Conservation (phyloP, 192 early-diverging fungal species). For the Chytriomyces confervae region DNA sequence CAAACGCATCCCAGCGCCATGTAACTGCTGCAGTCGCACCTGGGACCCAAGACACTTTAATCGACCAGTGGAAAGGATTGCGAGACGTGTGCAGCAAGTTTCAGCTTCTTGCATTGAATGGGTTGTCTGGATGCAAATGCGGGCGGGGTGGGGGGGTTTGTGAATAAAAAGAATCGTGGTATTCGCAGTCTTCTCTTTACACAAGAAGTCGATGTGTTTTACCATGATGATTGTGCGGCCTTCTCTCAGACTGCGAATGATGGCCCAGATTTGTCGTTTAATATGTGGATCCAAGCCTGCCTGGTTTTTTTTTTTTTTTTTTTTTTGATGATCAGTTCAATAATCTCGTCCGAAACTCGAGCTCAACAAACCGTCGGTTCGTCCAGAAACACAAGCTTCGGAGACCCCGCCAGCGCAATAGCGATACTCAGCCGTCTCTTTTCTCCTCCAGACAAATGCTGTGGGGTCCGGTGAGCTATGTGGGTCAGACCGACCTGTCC, state of each 20-base stretch:
- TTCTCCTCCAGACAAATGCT: conserved; percentile 76
- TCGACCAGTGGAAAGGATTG: conserved; percentile 78
- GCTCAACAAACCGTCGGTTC: conserved; percentile 66
- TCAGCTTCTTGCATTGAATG: conserved; percentile 85
- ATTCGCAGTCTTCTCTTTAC: neutral
- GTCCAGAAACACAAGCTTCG: conserved; percentile 76
- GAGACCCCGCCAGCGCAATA: conserved; percentile 73
- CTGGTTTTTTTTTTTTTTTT: neutral
- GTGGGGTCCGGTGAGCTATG: conserved; percentile 61
- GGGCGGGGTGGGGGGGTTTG: neutral
- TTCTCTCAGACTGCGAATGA: conserved; percentile 60
- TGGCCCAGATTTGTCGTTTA: conserved; percentile 75
- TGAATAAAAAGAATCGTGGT: neutral
- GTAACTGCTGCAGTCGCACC: conserved; percentile 67
- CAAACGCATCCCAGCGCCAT: conserved; percentile 68
- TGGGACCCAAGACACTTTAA: conserved; percentile 68
- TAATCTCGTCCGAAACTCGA: neutral
- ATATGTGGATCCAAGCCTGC: conserved; percentile 81
- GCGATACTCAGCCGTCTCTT: conserved; percentile 77
- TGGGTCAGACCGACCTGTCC: conserved; percentile 58
- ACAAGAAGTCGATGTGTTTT: neutral
- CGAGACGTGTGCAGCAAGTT: conserved; percentile 73
- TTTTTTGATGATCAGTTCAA: neutral
- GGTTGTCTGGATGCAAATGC: conserved; percentile 56
- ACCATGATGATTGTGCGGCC: conserved; percentile 68